A percentile compares a stretch with the other conserved stretches of the same genome.
phyloP scores from a whole-genome alignment of 2,329 filamentous ascomycete genomes.

The Penicillium digitatum region DNA sequence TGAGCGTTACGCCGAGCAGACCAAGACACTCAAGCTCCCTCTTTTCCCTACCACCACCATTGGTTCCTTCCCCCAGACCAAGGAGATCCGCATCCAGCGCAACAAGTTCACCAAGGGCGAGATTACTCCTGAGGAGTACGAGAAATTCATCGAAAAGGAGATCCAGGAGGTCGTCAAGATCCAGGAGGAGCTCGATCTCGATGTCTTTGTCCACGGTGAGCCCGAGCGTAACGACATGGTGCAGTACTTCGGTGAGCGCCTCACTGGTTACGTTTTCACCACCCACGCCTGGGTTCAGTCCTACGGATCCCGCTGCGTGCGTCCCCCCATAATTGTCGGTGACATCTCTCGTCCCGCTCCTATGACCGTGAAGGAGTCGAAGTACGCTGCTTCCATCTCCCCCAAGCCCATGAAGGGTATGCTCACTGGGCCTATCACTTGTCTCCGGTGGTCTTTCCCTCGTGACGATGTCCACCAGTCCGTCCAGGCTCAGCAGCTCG shows the following conservation, averaged over 20 bases:
- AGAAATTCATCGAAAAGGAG: conserved; percentile 99
- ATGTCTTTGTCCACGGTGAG: conserved; percentile 97
- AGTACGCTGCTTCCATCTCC: conserved; percentile 93
- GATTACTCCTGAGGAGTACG: conserved; percentile 87
- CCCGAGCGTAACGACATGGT: conserved; percentile 99
- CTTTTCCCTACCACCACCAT: conserved; percentile 99
- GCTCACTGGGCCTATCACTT: conserved; percentile 98
- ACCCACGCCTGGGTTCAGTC: conserved; percentile 93
- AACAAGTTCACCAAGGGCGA: conserved; percentile 99
- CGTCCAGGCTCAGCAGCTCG: conserved; percentile 96
- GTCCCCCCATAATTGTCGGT: conserved; percentile 96
- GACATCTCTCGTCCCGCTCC: conserved; percentile 94
- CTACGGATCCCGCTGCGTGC: conserved; percentile 97
- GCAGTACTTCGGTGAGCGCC: conserved; percentile 98
- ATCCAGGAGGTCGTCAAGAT: conserved; percentile 92
- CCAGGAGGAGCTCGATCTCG: conserved; percentile 95
- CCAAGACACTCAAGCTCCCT: conserved; percentile 87
- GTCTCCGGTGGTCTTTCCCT: conserved; percentile 98
- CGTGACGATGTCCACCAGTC: conserved; percentile 99
- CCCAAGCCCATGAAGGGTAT: conserved; percentile 99
- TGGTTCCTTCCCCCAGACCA: conserved; percentile 98
- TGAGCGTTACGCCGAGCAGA: conserved; percentile 77
- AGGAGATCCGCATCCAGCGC: conserved; percentile 93
- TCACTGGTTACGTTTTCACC: conserved; percentile 97
- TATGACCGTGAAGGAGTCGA: conserved; percentile 99